Evolutionary conservation across 2,329 filamentous ascomycete species (phyloP).

Genomic region (Elsinoe fawcettii): DNA sequence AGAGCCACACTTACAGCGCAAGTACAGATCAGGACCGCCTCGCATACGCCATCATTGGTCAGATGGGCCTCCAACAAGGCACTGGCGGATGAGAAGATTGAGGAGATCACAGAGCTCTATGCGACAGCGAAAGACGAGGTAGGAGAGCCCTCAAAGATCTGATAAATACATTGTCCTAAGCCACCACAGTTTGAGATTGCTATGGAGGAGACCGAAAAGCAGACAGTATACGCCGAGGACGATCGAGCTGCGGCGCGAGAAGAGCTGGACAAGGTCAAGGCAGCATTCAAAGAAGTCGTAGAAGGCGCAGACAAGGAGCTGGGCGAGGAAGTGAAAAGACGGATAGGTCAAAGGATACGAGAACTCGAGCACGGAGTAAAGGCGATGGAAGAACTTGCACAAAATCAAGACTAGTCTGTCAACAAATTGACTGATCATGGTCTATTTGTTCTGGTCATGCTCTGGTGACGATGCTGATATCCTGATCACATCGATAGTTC

Average conservation of each 20-base stretch:
- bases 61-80: slow-evolving; percentile 26
- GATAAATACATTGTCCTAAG: not conserved
- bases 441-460: not conserved
- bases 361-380: slow-evolving; percentile 47
- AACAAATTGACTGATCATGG: not conserved
- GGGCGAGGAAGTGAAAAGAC: slow-evolving; percentile 43
- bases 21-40: slow-evolving; percentile 20
- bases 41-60: slow-evolving; percentile 23
- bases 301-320: slow-evolving; percentile 35
- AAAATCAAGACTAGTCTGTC: slow-evolving; percentile 38
- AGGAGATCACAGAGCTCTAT: slow-evolving; percentile 36
- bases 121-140: slow-evolving; percentile 32
- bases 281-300: slow-evolving; percentile 39
- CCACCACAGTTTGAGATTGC: slow-evolving; percentile 40
- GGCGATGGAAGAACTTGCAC: slow-evolving; percentile 45
- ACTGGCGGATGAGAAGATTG: slow-evolving; percentile 32
- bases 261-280: slow-evolving; percentile 43
- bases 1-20: not conserved
- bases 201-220: slow-evolving; percentile 45
- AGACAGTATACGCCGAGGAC: slow-evolving; percentile 48
- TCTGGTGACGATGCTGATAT: not conserved
- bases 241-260: slow-evolving; percentile 47
- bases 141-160: not conserved
- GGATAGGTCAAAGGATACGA: slow-evolving; percentile 44
- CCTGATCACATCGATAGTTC: not conserved